Evolutionary conservation across 768 basidiomycete species (phyloP), one percentile per base, ranked within the genome.

Genomic region (Boletus reticulatus): DNA sequence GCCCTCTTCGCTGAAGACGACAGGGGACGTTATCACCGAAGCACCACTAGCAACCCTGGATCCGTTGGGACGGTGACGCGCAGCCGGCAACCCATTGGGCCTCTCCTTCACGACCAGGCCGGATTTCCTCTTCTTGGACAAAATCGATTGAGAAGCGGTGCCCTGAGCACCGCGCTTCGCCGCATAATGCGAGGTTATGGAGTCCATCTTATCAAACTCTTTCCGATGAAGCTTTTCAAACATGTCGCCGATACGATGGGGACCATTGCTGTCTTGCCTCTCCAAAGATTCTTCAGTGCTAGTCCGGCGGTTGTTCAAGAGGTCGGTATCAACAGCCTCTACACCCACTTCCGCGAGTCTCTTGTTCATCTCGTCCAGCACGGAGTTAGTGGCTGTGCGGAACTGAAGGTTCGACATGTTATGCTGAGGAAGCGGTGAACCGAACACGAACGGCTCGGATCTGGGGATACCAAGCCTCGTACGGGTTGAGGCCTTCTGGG

Each of bases 301-400:
- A 4, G 50, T 49, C 22, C 37, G 59, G 34, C 19, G 54, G 46
- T 71, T 78, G 37, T 71, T 62, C 47, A 87, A 75, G 29, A 86
- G 69, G 39, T 76, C 71, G 20, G 73, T 62, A 19, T 72, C 75
- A 32, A 87, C 73, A 22, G 73, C 73, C 32, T 80, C 74, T 8
- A 83, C 78, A 2, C 85, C 86, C 7, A 81, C 80, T 9, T 76
- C 78, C 4, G 76, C 78, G 11, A 92, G 77, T 3, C 88, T 83
- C 48, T 78, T 76, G 67, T 92, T 92, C 87, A 94, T 90, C 70
- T 94, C 92, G 48, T 85, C 87, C 31, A 93, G 74, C 29, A 94
- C 84, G 20, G 80, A 79, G n/a, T 82, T 77, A 0, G 89, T 86
- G 0, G 86, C 85, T 2, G 75, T 69, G 49, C 77, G 79, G 72